Evolutionary conservation across 495 filamentous ascomycete genomes (phyloP).

Genomic region (Aspergillus haitiensis): DNA sequence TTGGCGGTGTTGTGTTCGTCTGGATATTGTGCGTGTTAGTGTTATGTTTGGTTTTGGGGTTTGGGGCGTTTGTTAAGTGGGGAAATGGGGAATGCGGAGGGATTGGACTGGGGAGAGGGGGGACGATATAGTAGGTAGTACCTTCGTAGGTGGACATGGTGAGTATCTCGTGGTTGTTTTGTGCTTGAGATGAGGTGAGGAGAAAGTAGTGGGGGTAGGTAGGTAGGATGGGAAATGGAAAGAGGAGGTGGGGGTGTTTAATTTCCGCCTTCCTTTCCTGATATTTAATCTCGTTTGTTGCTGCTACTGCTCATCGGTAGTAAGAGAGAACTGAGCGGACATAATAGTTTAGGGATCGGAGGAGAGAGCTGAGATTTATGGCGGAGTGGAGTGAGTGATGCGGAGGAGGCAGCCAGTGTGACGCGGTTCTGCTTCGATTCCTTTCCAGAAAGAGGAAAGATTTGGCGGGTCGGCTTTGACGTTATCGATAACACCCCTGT

Average conservation of each 20-base stretch:
- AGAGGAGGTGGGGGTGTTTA: not conserved
- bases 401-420: constrained; percentile 10
- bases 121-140: constrained; percentile 26
- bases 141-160: constrained; percentile 60
- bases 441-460: not conserved
- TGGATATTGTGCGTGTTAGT: constrained; percentile 30
- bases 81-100: not conserved
- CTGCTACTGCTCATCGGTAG: not conserved
- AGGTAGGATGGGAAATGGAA: not conserved
- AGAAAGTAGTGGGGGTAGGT: not conserved
- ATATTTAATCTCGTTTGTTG: not conserved
- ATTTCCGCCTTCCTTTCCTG: not conserved
- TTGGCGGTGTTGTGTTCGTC: constrained; percentile 77
- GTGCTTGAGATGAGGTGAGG: constrained; percentile 6
- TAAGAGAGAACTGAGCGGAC: not conserved
- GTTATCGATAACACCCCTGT: not conserved
- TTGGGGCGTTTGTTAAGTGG: constrained; percentile 8
- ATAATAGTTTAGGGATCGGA: not conserved
- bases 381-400: constrained; percentile 2
- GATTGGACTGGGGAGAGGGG: constrained; percentile 5
- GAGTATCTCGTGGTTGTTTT: constrained; percentile 15
- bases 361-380: not conserved
- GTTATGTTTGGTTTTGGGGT: not conserved
- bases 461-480: not conserved
- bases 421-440: constrained; percentile 11